These are phyloP conservation scores for Pseudevernia furfuracea DNA, from an alignment of 495 filamentous ascomycete species.

Conservation along the genomic window DNA sequence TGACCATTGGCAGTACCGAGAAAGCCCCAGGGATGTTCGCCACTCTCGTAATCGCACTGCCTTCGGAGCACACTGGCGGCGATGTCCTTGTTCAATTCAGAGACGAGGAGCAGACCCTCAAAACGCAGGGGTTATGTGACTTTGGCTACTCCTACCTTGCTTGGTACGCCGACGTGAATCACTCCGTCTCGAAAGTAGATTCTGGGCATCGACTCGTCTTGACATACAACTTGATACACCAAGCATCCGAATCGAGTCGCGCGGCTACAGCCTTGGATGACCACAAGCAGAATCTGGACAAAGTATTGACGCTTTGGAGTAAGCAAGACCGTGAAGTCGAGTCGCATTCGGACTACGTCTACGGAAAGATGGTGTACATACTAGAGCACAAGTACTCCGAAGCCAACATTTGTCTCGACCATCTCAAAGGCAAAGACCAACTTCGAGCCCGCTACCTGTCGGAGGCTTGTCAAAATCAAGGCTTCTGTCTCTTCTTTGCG, in stretches of 20 bases:
- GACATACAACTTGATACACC: conserved; percentile 47
- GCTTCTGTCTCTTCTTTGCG: conserved; percentile 16
- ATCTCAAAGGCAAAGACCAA: conserved; percentile 39
- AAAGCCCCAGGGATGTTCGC: conserved; percentile 51
- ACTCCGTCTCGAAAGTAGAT: conserved; percentile 44
- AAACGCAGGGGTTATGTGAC: conserved; percentile 29
- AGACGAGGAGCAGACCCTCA: conserved; percentile 31
- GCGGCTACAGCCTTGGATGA: conserved; percentile 18
- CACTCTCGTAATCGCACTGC: conserved; percentile 47
- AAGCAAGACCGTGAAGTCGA: not conserved
- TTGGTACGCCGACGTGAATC: conserved; percentile 50
- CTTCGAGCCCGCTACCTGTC: conserved; percentile 27
- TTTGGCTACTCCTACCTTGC: conserved; percentile 36
- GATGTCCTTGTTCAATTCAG: conserved; percentile 40
- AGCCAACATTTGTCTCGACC: conserved; percentile 32
- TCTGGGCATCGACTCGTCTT: conserved; percentile 46
- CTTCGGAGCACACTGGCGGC: conserved; percentile 47
- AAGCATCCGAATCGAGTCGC: conserved; percentile 14
- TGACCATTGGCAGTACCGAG: conserved; percentile 31
- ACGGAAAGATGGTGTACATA: conserved; percentile 31
- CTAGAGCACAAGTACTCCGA: conserved; percentile 44
- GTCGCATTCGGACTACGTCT: not conserved
- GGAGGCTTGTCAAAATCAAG: conserved; percentile 25
- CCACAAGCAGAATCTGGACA: conserved; percentile 21
- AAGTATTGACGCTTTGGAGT: conserved; percentile 27